Base-by-base conservation (phyloP, 352 stramenopile species). In the Phytophthora agathidicida region DNA sequence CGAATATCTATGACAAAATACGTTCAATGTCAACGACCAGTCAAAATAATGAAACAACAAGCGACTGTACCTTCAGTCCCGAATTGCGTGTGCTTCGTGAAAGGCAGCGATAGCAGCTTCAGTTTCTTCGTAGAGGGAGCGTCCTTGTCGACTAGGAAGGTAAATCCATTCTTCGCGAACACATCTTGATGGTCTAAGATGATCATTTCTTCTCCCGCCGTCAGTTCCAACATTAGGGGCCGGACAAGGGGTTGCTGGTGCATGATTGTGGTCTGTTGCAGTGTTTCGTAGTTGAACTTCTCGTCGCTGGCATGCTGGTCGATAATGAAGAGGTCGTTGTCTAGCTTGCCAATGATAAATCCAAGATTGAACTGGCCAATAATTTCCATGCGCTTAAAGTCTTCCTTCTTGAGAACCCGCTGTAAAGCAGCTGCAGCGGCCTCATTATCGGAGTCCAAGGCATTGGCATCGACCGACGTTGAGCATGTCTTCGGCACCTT, bases 291-390 rank as follows among this genome's bases (percentile, higher is more conserved):
- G 66, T 95, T 77, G 73, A 90, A 77, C 50, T 88, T 87, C 72
- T 99, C 97, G 71, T 99, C 98, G 52, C 97, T 98, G 5, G 96
- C 97, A 66, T 99, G 97, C 75, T 99, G 97, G 74, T 99, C 97
- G n/a, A 99, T 86, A 60, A 99, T 99, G 83, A 97, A 99, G 14
- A 99, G 64, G 52, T 99, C 89, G 45, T 91, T 76, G 45, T 92
- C 87, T 17, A 93, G 69, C 31, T 84, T 83, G 23, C 78, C 91
- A 27, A 99, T 93, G 36, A 99, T 98, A 62, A 99, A 99, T 3
- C 97, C 97, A 54, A 98, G 83, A 60, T 99, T 99, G 71, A 99
- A 99, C 51, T 99, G 97, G 3, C 97, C 96, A 37, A 99, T 71
- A 16, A 99, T 81, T 20, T 90, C 63, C 88, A 98, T 98, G 17